A percentile compares a stretch with the other conserved stretches of the same genome.
Conservation (phyloP, 2,329 filamentous ascomycete species). For the Sporothrix euskadiensis region DNA sequence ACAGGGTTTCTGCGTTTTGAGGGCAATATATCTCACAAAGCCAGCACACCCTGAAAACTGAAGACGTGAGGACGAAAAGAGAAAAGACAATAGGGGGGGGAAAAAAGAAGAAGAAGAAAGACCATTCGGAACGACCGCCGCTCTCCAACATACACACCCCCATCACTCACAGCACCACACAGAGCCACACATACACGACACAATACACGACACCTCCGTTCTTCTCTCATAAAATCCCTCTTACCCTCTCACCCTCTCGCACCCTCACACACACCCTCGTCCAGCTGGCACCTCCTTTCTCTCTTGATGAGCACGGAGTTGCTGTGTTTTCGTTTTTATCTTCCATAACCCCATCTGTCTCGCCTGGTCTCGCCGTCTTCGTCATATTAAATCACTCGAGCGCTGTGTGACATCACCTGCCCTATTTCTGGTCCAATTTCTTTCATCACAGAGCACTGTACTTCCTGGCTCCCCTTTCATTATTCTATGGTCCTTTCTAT, state of each 20-base stretch:
- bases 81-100: not conserved
- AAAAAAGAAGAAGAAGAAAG: not conserved
- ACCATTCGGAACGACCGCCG: not conserved
- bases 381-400: not conserved
- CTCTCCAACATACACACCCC: not conserved
- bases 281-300: slow-evolving; percentile 6
- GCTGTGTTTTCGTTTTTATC: not conserved
- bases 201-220: not conserved
- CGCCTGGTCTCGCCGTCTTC: slow-evolving; percentile 10
- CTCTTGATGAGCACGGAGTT: not conserved
- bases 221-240: slow-evolving; percentile 16
- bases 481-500: not conserved
- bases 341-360: not conserved
- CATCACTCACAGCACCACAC: not conserved
- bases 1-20: not conserved
- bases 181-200: not conserved
- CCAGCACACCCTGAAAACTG: not conserved
- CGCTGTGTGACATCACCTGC: slow-evolving; percentile 17
- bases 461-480: not conserved
- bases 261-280: slow-evolving; percentile 21
- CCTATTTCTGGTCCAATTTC: not conserved
- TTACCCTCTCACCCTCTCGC: not conserved
- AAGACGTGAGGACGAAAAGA: not conserved
- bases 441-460: not conserved
- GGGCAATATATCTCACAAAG: not conserved